Base-by-base conservation (phyloP, 768 basidiomycete species). In the Lepiota subincarnata region DNA sequence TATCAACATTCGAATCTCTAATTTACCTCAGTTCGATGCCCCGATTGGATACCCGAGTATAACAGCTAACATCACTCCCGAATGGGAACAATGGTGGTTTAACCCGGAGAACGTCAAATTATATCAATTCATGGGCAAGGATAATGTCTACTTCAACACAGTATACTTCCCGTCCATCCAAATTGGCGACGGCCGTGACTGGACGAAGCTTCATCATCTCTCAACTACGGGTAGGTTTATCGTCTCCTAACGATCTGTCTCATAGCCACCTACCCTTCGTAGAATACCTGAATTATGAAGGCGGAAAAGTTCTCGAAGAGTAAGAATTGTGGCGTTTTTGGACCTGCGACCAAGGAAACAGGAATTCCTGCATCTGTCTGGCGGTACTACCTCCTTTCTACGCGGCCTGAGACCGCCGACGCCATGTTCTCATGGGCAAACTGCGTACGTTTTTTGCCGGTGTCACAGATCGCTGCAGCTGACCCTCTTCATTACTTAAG, bases 121-220 rank as follows among this genome's bases (percentile, higher is more conserved):
- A 47, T 97, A 92, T 73, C 96, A 99, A 69, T 99, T 99, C 77
- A 99, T 99, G 97, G 97, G 97, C 66, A 99, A 99, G 73, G 96
- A 98, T 67, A 98, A 94, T 57, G 92, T 95, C 46, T 98, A 96
- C 70, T 99, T 99, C 82, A 97, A 99, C 69, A 92, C 92, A 0
- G 83, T 99, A 37, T 92, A 92, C 62, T 99, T 86, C 76, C 96
- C 97, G 24, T 86, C 92, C 3, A 84, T 93, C 53, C 82, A 92
- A 62, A 72, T 98, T 55, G 97, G 84, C 2, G 94, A 98, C 59
- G 89, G 91, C 14, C 82, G 91, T 47, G 74, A 86, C 57, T 99
- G 97, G 97, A 97, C 96, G 20, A 94, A 73, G 66, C 78, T 98
- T 3, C 89, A 96, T 68, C 93, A 97, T 70, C 73, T 99, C 45